phyloP scores from a whole-genome alignment of 345 rosid species.

The Lepidium sativum region DNA sequence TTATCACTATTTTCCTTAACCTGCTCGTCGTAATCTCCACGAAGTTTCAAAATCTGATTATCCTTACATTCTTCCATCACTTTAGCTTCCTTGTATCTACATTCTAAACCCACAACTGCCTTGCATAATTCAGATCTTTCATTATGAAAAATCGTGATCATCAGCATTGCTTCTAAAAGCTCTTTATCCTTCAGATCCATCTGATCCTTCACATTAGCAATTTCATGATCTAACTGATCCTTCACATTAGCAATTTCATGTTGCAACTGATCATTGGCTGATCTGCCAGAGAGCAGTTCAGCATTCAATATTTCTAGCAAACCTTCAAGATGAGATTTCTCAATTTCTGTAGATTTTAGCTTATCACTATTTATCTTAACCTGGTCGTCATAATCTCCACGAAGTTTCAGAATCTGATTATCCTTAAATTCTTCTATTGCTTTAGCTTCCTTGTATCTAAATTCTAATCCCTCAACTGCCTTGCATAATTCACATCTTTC shows the following conservation, averaged over 20 bases:
- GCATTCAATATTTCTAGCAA: conserved; percentile 29
- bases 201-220: conserved; percentile 35
- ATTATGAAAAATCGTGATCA: conserved; percentile 26
- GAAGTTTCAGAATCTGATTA: conserved; percentile 43
- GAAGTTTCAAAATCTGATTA: conserved; percentile 43
- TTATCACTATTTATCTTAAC: conserved; percentile 36
- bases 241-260: no score
- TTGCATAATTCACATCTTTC: conserved; percentile 39
- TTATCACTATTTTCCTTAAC: conserved; percentile 36
- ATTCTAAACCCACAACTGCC: conserved; percentile 45
- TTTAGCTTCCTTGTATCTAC: conserved; percentile 51
- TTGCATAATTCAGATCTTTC: conserved; percentile 39
- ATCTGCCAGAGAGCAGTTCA: conserved; percentile 34
- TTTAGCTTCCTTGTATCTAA: conserved; percentile 51
- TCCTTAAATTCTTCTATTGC: conserved; percentile 37
- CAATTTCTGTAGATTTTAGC: conserved; percentile 29
- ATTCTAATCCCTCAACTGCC: conserved; percentile 45
- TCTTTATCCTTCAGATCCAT: conserved; percentile 39
- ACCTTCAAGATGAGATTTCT: conserved; percentile 31
- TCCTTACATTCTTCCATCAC: conserved; percentile 36
- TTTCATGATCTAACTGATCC: conserved; percentile 32
- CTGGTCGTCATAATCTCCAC: conserved; percentile 41
- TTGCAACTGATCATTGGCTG: conserved; percentile 22
- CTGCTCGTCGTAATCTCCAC: conserved; percentile 42
- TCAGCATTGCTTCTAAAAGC: conserved; percentile 37